Conservation (phyloP, 1,284 basidiomycete genomes). For the Puccinia hordei region DNA sequence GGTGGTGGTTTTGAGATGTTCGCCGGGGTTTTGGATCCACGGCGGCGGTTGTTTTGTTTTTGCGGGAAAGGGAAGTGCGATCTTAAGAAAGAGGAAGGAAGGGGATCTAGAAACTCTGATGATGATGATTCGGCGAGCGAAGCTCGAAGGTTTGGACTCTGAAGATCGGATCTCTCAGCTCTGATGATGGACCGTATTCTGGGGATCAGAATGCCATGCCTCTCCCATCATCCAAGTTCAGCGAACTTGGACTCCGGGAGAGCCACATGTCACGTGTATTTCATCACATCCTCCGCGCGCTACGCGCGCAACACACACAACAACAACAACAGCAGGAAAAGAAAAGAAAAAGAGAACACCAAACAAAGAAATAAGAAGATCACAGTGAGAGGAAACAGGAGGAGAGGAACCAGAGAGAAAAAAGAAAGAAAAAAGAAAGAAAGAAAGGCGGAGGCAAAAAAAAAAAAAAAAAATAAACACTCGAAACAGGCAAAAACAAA, state of each 20-base stretch:
- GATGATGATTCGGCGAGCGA: no score
- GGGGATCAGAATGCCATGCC: neutral
- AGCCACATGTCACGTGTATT: neutral
- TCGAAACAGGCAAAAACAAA: neutral
- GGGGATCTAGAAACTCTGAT: neutral
- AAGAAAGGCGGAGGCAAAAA: no score
- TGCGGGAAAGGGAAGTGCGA: no score
- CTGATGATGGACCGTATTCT: neutral
- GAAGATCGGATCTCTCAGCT: no score
- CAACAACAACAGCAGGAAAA: neutral
- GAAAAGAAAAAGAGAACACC: neutral
- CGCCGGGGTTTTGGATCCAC: no score
- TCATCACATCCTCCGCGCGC: constrained; percentile 7
- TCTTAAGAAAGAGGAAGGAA: no score
- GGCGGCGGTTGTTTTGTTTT: no score
- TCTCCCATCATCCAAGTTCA: constrained; percentile 3
- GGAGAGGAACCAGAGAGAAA: neutral
- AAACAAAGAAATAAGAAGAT: neutral
- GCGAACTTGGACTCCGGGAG: neutral
- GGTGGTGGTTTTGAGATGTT: no score
- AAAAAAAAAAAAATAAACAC: neutral
- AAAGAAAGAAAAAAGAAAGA: neutral
- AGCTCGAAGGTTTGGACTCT: no score
- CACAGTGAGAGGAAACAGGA: neutral
- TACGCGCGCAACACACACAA: constrained; percentile 11